Conservation (phyloP, 768 basidiomycete species). For the Phaffia australis region DNA sequence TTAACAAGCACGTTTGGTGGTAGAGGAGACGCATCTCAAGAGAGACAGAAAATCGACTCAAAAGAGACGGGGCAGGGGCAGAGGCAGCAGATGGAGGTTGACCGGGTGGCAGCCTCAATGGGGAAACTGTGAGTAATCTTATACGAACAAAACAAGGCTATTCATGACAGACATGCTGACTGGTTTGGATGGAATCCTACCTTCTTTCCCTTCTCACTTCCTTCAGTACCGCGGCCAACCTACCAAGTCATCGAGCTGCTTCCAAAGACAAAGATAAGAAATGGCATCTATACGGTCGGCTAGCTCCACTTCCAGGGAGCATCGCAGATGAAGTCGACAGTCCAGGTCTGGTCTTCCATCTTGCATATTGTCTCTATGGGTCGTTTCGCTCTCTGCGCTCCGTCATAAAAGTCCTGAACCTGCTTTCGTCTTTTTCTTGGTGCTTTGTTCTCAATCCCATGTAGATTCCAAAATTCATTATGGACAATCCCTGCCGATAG, state of each 20-base stretch:
- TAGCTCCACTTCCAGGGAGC: neutral
- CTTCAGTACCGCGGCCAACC: constrained; percentile 13
- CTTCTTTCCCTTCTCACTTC: neutral
- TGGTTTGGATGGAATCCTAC: neutral
- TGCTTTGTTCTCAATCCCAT: neutral
- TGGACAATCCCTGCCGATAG: constrained; percentile 7
- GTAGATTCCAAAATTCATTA: constrained; percentile 1
- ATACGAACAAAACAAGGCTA: neutral
- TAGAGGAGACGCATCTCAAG: constrained; percentile 4
- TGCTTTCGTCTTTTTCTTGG: neutral
- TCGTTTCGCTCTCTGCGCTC: too few relatives aligned
- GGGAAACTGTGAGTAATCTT: constrained; percentile 5
- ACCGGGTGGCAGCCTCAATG: constrained; percentile 16
- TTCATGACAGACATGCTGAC: neutral
- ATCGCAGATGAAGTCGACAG: too few relatives aligned
- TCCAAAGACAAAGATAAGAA: constrained; percentile 11
- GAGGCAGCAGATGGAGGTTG: neutral
- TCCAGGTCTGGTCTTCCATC: too few relatives aligned
- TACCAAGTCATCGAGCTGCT: constrained; percentile 14
- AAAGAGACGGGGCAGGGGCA: constrained; percentile 2
- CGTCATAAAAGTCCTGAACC: too few relatives aligned
- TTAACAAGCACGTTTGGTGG: neutral
- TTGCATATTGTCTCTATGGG: too few relatives aligned
- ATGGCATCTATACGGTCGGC: constrained; percentile 15
- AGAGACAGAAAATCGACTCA: neutral